phyloP scores from a whole-genome alignment of 1,284 basidiomycete species.

The Rhodofomes roseus region DNA sequence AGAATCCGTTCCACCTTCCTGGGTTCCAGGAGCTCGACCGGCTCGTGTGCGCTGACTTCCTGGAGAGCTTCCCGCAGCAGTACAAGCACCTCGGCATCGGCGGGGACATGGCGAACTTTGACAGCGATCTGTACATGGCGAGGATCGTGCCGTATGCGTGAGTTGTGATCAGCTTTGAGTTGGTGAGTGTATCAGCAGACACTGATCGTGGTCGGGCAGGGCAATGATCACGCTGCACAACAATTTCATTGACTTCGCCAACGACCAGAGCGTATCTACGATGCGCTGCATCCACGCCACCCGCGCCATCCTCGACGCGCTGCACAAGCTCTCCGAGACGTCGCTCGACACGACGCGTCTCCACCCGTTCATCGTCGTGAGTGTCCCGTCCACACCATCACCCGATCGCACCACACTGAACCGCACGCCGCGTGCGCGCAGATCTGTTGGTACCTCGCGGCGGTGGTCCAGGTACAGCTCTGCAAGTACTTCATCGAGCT shows the following conservation, averaged over 20 bases:
- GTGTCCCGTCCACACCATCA: no score
- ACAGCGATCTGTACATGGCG: slow-evolving; percentile 81
- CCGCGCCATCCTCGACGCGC: slow-evolving; percentile 64
- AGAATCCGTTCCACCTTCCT: slow-evolving; percentile 61
- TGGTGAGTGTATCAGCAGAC: background rate
- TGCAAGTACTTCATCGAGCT: slow-evolving; percentile 82
- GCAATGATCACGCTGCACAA: slow-evolving; percentile 82
- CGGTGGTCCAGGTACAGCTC: slow-evolving; percentile 77
- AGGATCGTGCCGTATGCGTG: slow-evolving; percentile 81
- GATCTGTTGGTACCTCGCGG: slow-evolving; percentile 87
- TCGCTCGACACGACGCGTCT: slow-evolving; percentile 73
- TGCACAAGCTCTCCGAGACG: slow-evolving; percentile 70
- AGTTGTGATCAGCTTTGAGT: slow-evolving; percentile 27
- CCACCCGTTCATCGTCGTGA: slow-evolving; percentile 76
- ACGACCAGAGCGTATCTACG: slow-evolving; percentile 61
- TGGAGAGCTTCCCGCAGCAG: slow-evolving; percentile 61
- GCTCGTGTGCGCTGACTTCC: slow-evolving; percentile 61
- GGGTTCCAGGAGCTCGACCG: slow-evolving; percentile 68
- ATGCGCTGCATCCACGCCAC: slow-evolving; percentile 70
- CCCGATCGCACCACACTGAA: background rate
- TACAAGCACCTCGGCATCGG: slow-evolving; percentile 61
- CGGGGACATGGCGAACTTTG: slow-evolving; percentile 54
- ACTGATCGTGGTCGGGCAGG: slow-evolving; percentile 34
- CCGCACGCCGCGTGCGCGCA: slow-evolving; percentile 34
- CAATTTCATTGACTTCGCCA: slow-evolving; percentile 70